Percentiles rank a stretch among this genome's conserved stretches.
These are phyloP conservation scores for Colletotrichum orchidophilum DNA, from an alignment of 2,329 filamentous ascomycete species.

Conservation along the genomic window DNA sequence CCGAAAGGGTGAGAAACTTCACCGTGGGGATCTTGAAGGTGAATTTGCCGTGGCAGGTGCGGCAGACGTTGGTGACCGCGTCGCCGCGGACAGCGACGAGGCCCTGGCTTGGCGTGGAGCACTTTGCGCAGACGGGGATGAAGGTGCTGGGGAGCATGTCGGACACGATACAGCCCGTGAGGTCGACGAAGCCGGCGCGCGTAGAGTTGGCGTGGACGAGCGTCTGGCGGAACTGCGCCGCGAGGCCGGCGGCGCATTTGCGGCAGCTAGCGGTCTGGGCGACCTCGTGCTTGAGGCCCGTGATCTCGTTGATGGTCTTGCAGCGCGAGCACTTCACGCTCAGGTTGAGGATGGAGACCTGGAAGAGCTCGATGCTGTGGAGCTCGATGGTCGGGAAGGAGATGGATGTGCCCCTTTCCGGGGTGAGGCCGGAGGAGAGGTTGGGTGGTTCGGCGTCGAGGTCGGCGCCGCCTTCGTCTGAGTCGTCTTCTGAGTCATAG, in stretches of 20 bases:
- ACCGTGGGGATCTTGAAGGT: constrained; percentile 81
- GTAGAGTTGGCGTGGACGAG: constrained; percentile 77
- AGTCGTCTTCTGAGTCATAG: constrained; percentile 60
- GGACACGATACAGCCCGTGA: constrained; percentile 76
- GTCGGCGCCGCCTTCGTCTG: constrained; percentile 54
- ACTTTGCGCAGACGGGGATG: constrained; percentile 79
- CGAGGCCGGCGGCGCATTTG: constrained; percentile 65
- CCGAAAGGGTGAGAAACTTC: constrained; percentile 78
- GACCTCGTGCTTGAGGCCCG: constrained; percentile 66
- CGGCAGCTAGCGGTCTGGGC: constrained; percentile 64
- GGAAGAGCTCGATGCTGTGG: constrained; percentile 79
- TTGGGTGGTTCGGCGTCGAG: constrained; percentile 44
- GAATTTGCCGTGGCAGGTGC: constrained; percentile 83
- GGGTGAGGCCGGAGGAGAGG: constrained; percentile 47
- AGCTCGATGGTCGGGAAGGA: constrained; percentile 83
- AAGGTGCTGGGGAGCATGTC: constrained; percentile 85
- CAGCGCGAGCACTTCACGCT: constrained; percentile 83
- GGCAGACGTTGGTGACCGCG: constrained; percentile 77
- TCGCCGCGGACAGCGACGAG: constrained; percentile 80
- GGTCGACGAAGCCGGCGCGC: constrained; percentile 82
- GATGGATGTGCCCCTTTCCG: constrained; percentile 77
- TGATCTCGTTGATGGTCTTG: constrained; percentile 76
- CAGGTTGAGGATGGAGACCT: constrained; percentile 72
- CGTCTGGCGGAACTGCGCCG: constrained; percentile 69
- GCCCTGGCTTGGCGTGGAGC: constrained; percentile 75